Base-by-base conservation (phyloP, 2,329 filamentous ascomycete species). In the Zasmidium cellare region DNA sequence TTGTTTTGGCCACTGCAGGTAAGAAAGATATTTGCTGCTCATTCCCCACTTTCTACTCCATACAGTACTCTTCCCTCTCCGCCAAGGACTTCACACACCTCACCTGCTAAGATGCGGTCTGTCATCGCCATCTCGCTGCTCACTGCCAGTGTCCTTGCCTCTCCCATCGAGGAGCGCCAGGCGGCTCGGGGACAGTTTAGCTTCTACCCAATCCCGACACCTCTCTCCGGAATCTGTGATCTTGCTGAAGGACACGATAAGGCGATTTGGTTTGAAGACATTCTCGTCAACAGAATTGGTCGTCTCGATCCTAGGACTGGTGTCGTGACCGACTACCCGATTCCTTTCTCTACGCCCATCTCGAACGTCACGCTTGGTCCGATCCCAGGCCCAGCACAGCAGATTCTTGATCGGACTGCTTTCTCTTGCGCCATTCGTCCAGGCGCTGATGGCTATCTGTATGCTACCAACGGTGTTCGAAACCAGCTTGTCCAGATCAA, bases 261-360 rank as follows among this genome's bases (percentile, higher is more conserved):
- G 18, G 46, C 50, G 20, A 49, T 56, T n/a, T 60, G 55, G 58
- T 51, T 51, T 38, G 49, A 60, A 45, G 58, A 51, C 23, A 60
- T 60, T 41, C 51, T 57, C 23, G 44, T 53, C 46, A 57, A 60
- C 51, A 47, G 48, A 3, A 28, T 60, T 41, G 53, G 53, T 19
- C 50, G 58, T 12, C 22, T 60, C 16, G 54, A 60, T 25, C 58
- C 58, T 14, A 12, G 12, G 14, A 60, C 54, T 14, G 58, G 58
- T 14, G 18, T 57, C 3, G 46, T 60, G 16, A 38, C 51, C 18
- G 50, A 60, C 28, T 57, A 55, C 28, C 44, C 58, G 1, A 60
- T 60, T 47, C 58, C 58, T 2, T 60, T 60, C 51, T 57, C 58
- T 6, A 60, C 58, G 2, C 58, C 58, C 2, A 11, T 57, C 12